Conservation (phyloP, 495 filamentous ascomycete species). For the Neurospora sp. region DNA sequence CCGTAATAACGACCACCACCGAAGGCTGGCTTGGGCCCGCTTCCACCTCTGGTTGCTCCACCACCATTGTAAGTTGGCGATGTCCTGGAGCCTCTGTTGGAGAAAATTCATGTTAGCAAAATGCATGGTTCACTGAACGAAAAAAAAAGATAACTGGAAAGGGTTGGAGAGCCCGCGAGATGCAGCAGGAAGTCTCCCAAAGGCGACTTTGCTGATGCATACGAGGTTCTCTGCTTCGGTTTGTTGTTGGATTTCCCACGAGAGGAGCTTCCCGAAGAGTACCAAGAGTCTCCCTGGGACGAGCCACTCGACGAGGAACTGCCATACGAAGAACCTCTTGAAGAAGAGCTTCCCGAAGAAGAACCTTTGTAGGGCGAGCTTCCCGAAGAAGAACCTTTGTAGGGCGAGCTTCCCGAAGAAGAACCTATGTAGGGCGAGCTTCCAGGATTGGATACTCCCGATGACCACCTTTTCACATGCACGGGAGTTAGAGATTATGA, state of each 20-base stretch:
- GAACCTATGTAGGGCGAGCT: background rate
- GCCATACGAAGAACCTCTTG: background rate
- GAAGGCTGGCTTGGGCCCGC: constrained; percentile 49
- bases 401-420: background rate
- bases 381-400: background rate
- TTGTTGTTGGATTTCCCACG: background rate
- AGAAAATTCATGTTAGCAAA: constrained; percentile 1
- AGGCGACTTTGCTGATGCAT: background rate
- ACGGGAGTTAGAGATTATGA: background rate
- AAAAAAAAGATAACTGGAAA: background rate
- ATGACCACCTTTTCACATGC: background rate
- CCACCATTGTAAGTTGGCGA: constrained; percentile 44
- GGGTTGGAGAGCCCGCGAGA: background rate
- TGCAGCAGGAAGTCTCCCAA: background rate
- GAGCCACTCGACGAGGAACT: background rate
- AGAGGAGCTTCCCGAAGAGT: background rate
- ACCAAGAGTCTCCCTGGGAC: background rate
- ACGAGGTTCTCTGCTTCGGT: background rate
- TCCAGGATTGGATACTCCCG: background rate
- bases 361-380: background rate
- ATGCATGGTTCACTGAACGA: background rate
- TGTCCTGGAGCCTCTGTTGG: constrained; percentile 9
- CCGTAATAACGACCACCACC: constrained; percentile 66
- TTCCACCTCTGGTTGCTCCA: constrained; percentile 55
- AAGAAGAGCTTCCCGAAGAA: background rate